These are phyloP conservation scores for Powellomyces hirtus DNA, from an alignment of 192 early-diverging fungal genomes.

Conservation along the genomic window DNA sequence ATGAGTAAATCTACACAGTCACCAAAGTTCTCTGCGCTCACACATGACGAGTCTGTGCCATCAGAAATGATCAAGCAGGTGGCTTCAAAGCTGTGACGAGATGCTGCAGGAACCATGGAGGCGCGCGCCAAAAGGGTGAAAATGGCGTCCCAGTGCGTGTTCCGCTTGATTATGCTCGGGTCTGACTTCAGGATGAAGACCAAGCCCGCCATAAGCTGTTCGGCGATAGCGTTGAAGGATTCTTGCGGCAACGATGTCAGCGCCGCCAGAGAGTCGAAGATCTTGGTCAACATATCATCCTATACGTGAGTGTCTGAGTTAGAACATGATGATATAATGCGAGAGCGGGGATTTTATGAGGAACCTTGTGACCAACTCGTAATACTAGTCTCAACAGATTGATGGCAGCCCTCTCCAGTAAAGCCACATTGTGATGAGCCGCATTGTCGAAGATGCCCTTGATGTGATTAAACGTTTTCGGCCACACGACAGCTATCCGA, in stretches of 20 bases:
- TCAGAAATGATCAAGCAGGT: conserved; percentile 57
- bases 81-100: conserved; percentile 63
- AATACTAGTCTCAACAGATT: conserved; percentile 70
- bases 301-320: too few relatives aligned
- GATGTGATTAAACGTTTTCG: conserved; percentile 67
- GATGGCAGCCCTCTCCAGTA: conserved; percentile 77
- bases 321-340: background rate
- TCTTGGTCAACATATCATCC: conserved; percentile 38
- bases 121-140: conserved; percentile 55
- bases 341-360: too few relatives aligned
- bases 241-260: conserved; percentile 57
- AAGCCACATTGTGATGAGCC: conserved; percentile 54
- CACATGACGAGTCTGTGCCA: conserved; percentile 34
- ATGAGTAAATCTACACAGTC: conserved; percentile 72
- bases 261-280: conserved; percentile 44
- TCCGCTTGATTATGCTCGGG: conserved; percentile 28
- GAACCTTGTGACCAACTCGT: conserved; percentile 59
- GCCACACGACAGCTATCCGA: conserved; percentile 61
- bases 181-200: conserved; percentile 63
- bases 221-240: conserved; percentile 62
- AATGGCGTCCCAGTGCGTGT: conserved; percentile 49
- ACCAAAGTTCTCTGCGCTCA: conserved; percentile 63
- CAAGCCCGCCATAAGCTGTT: conserved; percentile 77
- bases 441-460: conserved; percentile 70
- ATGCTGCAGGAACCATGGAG: conserved; percentile 59